phyloP scores from a whole-genome alignment of 495 filamentous ascomycete genomes.

The Aspergillus leporis region DNA sequence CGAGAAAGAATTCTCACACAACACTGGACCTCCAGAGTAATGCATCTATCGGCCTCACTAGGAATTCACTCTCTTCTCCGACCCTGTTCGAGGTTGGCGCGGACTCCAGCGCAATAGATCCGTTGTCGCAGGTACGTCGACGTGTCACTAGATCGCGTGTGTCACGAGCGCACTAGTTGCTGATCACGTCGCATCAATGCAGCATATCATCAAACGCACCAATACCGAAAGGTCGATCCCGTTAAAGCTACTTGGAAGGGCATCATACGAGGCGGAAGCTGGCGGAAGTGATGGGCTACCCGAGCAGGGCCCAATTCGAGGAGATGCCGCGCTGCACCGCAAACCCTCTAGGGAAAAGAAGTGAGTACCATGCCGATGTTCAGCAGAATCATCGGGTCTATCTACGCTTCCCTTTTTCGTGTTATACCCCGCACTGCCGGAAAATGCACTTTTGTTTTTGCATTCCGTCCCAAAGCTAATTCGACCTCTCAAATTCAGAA shows the following conservation, averaged over 20 bases:
- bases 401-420: conserved; percentile 5
- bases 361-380: conserved; percentile 43
- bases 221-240: conserved; percentile 73
- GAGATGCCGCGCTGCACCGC: conserved; percentile 44
- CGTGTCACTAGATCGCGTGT: neutral
- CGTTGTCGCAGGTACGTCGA: conserved; percentile 54
- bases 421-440: neutral
- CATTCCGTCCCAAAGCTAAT: conserved; percentile 10
- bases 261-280: conserved; percentile 53
- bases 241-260: conserved; percentile 60
- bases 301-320: conserved; percentile 36
- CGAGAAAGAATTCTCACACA: conserved; percentile 27
- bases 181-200: conserved; percentile 19
- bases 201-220: conserved; percentile 82
- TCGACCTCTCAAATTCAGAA: conserved; percentile 49
- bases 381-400: conserved; percentile 2
- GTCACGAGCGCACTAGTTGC: conserved; percentile 15
- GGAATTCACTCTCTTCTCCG: conserved; percentile 31
- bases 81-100: conserved; percentile 33
- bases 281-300: conserved; percentile 47
- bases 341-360: conserved; percentile 64
- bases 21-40: conserved; percentile 10
- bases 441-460: conserved; percentile 1
- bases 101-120: conserved; percentile 53
- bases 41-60: conserved; percentile 20